Evolutionary conservation across 768 basidiomycete genomes (phyloP), one percentile per base, ranked within the genome.

Genomic region (Leccinum variicolor): DNA sequence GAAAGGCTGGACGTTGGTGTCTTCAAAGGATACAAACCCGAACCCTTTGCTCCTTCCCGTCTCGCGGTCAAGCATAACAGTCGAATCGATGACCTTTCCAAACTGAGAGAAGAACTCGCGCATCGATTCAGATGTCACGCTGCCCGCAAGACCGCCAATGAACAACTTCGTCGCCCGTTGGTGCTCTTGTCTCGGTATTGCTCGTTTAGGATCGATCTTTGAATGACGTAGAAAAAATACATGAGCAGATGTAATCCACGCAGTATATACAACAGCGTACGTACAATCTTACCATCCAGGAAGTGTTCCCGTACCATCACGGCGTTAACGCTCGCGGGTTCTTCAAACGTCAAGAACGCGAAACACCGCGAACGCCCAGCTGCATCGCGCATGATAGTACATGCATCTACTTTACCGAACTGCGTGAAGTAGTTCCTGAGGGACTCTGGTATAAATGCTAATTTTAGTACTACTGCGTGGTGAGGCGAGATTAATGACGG

Each of bases 201-300:
- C 97, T 55, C 96, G 87, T 77, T 99, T 99, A n/a, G 97, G 97
- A 69, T 99, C 97, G 72, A 99, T 99, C 96, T 99, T 73, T 25
- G 53, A 19, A 52, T 17, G 69, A 54, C 41, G 50, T 31, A 62
- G 50, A 47, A 39, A 51, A 19, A 55, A 56, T 41, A 47, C 14
- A 74, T 72, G 62, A 71, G 65, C 50, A 10, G 39, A 50, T 47
- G 19, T 55, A 50, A 43, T 55, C 52, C 59, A 50, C 45, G 46
- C 54, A 51, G 46, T 54, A 59, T 43, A 64, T 57, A 61, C 48
- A 55, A 81, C 56, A 63, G 46, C 63, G 63, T 71, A 69, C 94
- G 74, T 73, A 98, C 97, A 65, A 94, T 92, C 79, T 98, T 98
- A 56, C 97, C 97, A 70, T 99, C 97, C 25, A 99, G 81, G 68